Evolutionary conservation across 352 stramenopile species (phyloP).

Genomic region (Thraustochytrium striatum): DNA sequence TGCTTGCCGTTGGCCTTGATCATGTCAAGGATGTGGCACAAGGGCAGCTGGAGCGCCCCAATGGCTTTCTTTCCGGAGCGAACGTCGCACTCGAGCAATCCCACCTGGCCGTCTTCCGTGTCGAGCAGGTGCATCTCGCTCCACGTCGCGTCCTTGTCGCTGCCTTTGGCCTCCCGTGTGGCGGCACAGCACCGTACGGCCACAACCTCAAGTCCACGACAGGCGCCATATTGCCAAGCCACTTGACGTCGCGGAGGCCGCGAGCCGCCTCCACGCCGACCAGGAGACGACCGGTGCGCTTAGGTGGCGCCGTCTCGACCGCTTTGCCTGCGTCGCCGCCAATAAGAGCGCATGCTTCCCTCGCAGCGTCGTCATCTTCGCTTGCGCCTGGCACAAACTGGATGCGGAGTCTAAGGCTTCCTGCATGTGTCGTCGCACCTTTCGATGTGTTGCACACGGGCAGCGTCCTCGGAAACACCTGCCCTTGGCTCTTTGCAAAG

Average conservation of each 20-base stretch:
- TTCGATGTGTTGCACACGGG: conserved; percentile 9
- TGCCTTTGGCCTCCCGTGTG: background rate
- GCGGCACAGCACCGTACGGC: background rate
- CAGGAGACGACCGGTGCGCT: background rate
- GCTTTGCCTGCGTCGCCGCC: background rate
- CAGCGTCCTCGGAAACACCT: background rate
- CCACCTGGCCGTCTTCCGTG: background rate
- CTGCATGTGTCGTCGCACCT: conserved; percentile 1
- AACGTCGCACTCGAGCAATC: background rate
- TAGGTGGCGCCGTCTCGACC: background rate
- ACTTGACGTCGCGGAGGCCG: conserved; percentile 28
- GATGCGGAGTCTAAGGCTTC: background rate
- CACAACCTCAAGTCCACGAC: background rate
- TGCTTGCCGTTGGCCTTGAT: background rate
- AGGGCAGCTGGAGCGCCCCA: background rate
- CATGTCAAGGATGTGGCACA: background rate
- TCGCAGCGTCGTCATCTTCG: background rate
- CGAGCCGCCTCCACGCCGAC: background rate
- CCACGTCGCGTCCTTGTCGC: conserved; percentile 7
- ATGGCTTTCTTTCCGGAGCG: background rate
- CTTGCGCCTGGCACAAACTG: background rate
- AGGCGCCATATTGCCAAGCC: conserved; percentile 34
- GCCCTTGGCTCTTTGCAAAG: background rate
- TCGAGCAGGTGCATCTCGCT: conserved; percentile 17
- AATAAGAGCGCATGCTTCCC: background rate